phyloP scores from a whole-genome alignment of 2,329 filamentous ascomycete species.

The Bertia moriformis region DNA sequence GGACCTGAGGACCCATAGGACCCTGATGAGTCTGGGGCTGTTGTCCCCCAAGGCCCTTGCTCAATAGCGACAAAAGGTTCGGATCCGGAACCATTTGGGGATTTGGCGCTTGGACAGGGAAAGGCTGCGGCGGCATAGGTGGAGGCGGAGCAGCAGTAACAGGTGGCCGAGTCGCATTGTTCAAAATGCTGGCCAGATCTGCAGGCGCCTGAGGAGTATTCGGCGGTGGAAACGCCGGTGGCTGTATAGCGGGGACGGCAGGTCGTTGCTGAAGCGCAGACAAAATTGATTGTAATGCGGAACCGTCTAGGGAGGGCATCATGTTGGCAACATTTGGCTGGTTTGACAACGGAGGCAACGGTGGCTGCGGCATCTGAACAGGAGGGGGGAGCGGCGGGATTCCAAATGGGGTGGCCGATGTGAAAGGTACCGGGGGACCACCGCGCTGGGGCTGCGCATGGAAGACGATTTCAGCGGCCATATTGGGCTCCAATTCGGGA shows the following conservation, averaged over 20 bases:
- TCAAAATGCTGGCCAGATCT: background rate
- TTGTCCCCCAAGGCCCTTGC: background rate
- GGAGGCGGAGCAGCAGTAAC: background rate
- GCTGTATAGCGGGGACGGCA: background rate
- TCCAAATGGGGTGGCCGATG: background rate
- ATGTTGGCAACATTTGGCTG: background rate
- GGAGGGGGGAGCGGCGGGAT: background rate
- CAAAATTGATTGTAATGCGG: background rate
- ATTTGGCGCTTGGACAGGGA: background rate
- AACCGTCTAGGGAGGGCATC: background rate
- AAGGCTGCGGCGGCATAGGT: background rate
- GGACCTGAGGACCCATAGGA: constrained; percentile 23
- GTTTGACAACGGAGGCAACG: background rate
- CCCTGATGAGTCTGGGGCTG: background rate
- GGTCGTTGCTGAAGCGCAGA: background rate
- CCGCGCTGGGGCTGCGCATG: constrained; percentile 23
- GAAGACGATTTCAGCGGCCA: constrained; percentile 52
- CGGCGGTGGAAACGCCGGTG: background rate
- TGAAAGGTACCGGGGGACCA: background rate
- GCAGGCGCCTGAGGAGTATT: background rate
- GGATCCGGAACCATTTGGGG: background rate
- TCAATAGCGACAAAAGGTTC: background rate
- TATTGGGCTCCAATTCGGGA: constrained; percentile 47
- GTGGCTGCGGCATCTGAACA: background rate
- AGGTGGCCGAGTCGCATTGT: background rate